A percentile compares a stretch with the other conserved stretches of the same genome.
phyloP scores from a whole-genome alignment of 2,329 filamentous ascomycete genomes.

The Diaporthe capsici region DNA sequence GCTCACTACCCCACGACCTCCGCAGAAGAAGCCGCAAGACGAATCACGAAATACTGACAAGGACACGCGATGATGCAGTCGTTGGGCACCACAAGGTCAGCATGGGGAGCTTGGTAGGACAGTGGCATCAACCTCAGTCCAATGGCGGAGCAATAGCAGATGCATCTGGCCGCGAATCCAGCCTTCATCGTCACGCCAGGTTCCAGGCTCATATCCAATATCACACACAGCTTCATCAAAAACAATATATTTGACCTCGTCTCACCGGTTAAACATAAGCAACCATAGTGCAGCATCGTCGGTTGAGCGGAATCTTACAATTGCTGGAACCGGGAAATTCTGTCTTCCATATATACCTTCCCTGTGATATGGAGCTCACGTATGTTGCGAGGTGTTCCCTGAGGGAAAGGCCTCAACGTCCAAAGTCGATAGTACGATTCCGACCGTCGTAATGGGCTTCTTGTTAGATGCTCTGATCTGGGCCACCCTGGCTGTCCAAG shows the following conservation, averaged over 20 bases:
- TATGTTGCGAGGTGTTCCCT: too few relatives aligned
- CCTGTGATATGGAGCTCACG: background rate
- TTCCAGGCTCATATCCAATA: background rate
- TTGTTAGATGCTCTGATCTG: background rate
- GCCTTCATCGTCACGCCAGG: background rate
- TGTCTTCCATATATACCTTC: conserved; percentile 1
- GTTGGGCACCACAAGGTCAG: background rate
- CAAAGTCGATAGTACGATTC: background rate
- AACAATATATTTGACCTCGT: background rate
- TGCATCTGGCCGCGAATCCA: background rate
- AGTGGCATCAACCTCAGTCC: background rate
- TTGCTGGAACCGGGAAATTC: background rate
- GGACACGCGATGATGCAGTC: background rate
- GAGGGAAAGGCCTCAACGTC: background rate
- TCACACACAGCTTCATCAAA: background rate
- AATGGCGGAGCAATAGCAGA: background rate
- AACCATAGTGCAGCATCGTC: background rate
- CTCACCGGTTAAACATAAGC: conserved; percentile 12
- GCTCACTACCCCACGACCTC: background rate
- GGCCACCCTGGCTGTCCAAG: background rate
- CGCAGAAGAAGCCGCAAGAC: background rate
- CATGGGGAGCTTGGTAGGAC: background rate
- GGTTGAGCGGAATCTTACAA: conserved; percentile 1
- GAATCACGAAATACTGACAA: background rate
- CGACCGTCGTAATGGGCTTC: background rate